Evolutionary conservation across 2,329 filamentous ascomycete species (phyloP), one percentile per base, ranked within the genome.

Genomic region (Paracorniculantispora psalliotae): DNA sequence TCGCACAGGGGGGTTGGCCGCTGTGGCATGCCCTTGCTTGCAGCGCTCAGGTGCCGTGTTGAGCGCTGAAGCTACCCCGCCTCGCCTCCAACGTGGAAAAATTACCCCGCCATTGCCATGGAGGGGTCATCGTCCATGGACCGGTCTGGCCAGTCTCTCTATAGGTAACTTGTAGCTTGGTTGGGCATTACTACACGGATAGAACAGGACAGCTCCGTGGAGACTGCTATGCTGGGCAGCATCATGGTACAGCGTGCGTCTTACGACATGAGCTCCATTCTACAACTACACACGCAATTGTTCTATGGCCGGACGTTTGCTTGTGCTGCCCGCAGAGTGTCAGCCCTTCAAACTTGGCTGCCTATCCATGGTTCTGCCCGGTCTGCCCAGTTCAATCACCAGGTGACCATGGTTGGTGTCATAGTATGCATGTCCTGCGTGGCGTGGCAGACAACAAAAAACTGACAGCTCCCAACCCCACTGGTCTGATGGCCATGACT

Each of bases 71-170:
- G 12, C 30, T 37, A 51, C 48, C 33, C 48, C 33, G 48, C 48
- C 25, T 44, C 30, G 48, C 50, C 35, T 26, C 28, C 50, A 30
- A 49, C 21, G 21, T 33, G 4, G 8, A 19, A 25, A 28, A 41
- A 43, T 43, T 56, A 56, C 53, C 53, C 53, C 53, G 53, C 53
- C 53, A 56, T 48, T 25, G 19, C n/a, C n/a, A 48, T 39, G n/a
- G 53, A 56, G 43, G 53, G 53, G 43, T 41, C 21, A 28, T 46
- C 35, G 28, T 21, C 41, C 51, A 37, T 25, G 37, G n/a, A 25
- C 10, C 26, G n/a, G 23, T 13, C 37, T 10, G 44, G 4, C n/a
- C 9, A 47, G 12, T 19, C 4, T 17, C 37, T 19, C n/a, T 19
- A 9, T n/a, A n/a, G n/a, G n/a, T n/a, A n/a, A n/a, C n/a, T n/a